phyloP scores from a whole-genome alignment of 352 stramenopile genomes.

The Globisporangium echinulatum region DNA sequence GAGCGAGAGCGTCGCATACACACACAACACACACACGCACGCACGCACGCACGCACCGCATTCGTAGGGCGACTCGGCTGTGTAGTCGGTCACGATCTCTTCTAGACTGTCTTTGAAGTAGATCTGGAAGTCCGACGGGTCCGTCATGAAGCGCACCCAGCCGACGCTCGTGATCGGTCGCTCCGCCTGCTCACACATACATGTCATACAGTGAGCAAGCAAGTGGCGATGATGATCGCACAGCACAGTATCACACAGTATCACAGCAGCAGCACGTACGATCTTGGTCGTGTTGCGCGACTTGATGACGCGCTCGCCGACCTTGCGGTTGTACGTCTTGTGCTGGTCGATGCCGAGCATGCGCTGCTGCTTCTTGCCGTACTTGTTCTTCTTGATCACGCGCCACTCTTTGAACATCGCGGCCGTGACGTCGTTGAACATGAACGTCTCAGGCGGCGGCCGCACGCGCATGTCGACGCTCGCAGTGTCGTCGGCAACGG shows the following conservation, averaged over 20 bases:
- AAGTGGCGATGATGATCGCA: too few relatives aligned
- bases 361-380: conserved; percentile 83
- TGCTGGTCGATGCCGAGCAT: conserved; percentile 86
- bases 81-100: conserved; percentile 87
- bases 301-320: conserved; percentile 85
- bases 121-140: conserved; percentile 84
- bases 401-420: conserved; percentile 90
- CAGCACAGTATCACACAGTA: background rate
- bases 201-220: background rate
- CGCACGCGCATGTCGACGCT: conserved; percentile 63
- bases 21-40: too few relatives aligned
- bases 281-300: conserved; percentile 86
- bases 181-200: conserved; percentile 43
- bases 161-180: conserved; percentile 80
- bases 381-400: conserved; percentile 90
- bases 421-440: conserved; percentile 88
- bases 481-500: conserved; percentile 54
- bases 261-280: conserved; percentile 36
- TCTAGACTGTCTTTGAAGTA: conserved; percentile 87
- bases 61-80: conserved; percentile 85
- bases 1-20: conserved; percentile 3
- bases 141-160: conserved; percentile 83
- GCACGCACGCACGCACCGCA: conserved; percentile 40
- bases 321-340: conserved; percentile 89
- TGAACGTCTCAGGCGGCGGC: conserved; percentile 81